Evolutionary conservation across 1,139 yeast species (phyloP).

Genomic region (Lodderomyces theae): DNA sequence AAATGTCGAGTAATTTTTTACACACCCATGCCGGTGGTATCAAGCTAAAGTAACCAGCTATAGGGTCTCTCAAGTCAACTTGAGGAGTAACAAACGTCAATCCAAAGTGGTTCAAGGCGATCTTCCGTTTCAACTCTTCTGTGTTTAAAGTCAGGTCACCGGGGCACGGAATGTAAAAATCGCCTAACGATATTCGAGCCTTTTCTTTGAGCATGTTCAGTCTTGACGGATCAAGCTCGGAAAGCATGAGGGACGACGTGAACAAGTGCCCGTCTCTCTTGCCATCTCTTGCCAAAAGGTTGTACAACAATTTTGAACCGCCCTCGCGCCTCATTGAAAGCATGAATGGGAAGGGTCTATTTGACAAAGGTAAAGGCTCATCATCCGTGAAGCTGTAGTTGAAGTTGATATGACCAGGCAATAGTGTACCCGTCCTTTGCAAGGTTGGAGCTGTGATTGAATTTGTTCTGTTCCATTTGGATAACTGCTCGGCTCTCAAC

Average conservation of each 20-base stretch:
- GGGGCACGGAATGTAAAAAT: slow-evolving; percentile 10
- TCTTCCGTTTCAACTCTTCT: slow-evolving; percentile 5
- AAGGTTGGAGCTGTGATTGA: neutral
- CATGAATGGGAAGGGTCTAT: slow-evolving; percentile 16
- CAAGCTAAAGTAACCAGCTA: slow-evolving; percentile 11
- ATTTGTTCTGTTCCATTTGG: neutral
- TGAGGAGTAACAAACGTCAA: slow-evolving; percentile 4
- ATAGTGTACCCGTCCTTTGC: neutral
- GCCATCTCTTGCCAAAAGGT: slow-evolving; percentile 5
- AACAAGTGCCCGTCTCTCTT: slow-evolving; percentile 2
- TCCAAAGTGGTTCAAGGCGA: slow-evolving; percentile 8
- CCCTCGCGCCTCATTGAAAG: slow-evolving; percentile 20
- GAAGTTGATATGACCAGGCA: slow-evolving; percentile 14
- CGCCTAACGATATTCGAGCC: slow-evolving; percentile 8
- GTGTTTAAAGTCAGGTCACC: slow-evolving; percentile 7
- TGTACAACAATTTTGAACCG: slow-evolving; percentile 18
- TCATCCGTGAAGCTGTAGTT: slow-evolving; percentile 10
- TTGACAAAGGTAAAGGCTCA: slow-evolving; percentile 8
- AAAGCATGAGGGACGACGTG: slow-evolving; percentile 8
- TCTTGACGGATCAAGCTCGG: slow-evolving; percentile 4
- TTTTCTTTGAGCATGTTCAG: slow-evolving; percentile 5
- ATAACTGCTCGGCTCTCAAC: neutral
- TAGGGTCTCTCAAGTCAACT: slow-evolving; percentile 10
- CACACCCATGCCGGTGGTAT: slow-evolving; percentile 14
- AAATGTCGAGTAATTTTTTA: slow-evolving; percentile 18